phyloP scores from a whole-genome alignment of 345 rosid species.

The Brassica napus region Da-Ae NC_063446.1:12130001-12130500 shows the following conservation, averaged over 20 bases:
- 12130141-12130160: neutral
- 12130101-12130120: constrained; percentile 11
- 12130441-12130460: too few relatives aligned
- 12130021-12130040: neutral
- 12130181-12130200: neutral
- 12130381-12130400: too few relatives aligned
- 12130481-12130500: too few relatives aligned
- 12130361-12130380: neutral
- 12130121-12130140: neutral
- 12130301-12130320: neutral
- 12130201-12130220: neutral
- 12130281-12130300: neutral
- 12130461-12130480: too few relatives aligned
- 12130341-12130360: neutral
- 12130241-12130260: neutral
- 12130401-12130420: neutral
- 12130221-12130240: neutral
- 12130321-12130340: neutral
- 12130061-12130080: neutral
- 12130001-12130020: neutral
- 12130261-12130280: neutral
- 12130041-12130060: neutral
- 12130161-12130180: constrained; percentile 5
- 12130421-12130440: too few relatives aligned
- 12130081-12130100: neutral